These are phyloP conservation scores for Termitomyces sp. DNA, from an alignment of 768 basidiomycete genomes.

Conservation along the genomic window DNA sequence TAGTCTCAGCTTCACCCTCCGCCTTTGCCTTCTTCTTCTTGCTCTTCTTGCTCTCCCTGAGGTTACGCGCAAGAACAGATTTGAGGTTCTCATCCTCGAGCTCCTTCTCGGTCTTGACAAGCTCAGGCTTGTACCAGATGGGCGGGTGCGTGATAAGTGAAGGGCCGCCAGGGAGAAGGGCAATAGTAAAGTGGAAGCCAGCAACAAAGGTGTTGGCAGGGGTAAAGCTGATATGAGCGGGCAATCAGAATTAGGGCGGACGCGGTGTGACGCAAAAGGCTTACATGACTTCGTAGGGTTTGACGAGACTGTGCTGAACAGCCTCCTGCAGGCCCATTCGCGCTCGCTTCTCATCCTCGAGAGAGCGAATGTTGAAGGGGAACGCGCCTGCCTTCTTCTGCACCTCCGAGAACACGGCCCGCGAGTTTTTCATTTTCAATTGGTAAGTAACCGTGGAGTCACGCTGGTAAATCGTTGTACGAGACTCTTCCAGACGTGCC, in stretches of 20 bases:
- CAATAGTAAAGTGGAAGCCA: slow-evolving; percentile 96
- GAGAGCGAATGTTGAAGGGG: slow-evolving; percentile 92
- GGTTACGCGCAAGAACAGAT: slow-evolving; percentile 67
- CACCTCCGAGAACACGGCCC: slow-evolving; percentile 95
- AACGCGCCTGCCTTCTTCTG: slow-evolving; percentile 98
- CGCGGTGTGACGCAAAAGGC: slow-evolving; percentile 23
- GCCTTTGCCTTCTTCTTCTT: slow-evolving; percentile 79
- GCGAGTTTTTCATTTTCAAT: slow-evolving; percentile 96
- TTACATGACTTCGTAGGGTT: slow-evolving; percentile 93
- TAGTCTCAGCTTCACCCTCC: slow-evolving; percentile 40
- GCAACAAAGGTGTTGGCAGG: slow-evolving; percentile 84
- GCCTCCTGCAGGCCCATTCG: slow-evolving; percentile 96
- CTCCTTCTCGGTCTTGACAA: slow-evolving; percentile 87
- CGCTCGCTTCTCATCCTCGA: slow-evolving; percentile 95
- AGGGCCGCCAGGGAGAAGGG: slow-evolving; percentile 87
- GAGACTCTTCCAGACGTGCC: slow-evolving; percentile 87
- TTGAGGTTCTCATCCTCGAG: slow-evolving; percentile 88
- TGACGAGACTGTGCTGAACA: slow-evolving; percentile 89
- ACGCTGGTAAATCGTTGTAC: slow-evolving; percentile 92
- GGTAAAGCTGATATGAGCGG: slow-evolving; percentile 57
- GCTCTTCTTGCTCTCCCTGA: slow-evolving; percentile 90
- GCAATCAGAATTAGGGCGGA: slow-evolving; percentile 8
- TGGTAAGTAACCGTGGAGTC: slow-evolving; percentile 87
- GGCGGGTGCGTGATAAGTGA: slow-evolving; percentile 85
- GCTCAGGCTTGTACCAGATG: slow-evolving; percentile 89